Percentiles rank a stretch among this genome's conserved stretches.
Evolutionary conservation across 371 early-diverging fungal species (phyloP).

Genomic region (Dinochytrium kinnereticum): DNA sequence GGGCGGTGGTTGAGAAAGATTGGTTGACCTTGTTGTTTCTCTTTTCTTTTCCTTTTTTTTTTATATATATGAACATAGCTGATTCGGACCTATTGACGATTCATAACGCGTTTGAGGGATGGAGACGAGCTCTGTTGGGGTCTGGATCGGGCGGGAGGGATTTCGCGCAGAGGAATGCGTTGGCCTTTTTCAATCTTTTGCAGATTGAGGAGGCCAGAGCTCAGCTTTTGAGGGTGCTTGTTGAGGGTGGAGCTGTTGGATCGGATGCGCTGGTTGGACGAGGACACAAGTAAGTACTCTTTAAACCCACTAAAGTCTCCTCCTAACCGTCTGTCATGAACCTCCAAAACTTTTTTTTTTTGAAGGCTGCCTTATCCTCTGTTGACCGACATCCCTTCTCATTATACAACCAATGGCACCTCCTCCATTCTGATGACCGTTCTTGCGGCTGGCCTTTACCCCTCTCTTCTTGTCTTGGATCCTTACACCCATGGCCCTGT

Average conservation of each 20-base stretch:
- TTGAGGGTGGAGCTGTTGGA: constrained; percentile 18
- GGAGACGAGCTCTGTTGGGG: constrained; percentile 23
- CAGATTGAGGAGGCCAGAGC: constrained; percentile 39
- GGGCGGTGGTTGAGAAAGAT: no score
- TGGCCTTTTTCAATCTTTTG: constrained; percentile 28
- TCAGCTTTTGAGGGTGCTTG: constrained; percentile 36
- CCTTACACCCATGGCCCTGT: not conserved
- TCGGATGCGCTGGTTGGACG: not conserved
- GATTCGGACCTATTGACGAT: constrained; percentile 41
- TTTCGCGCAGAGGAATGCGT: constrained; percentile 19
- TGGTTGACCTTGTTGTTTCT: no score
- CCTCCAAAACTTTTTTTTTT: not conserved
- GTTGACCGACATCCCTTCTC: not conserved
- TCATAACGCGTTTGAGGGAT: constrained; percentile 29
- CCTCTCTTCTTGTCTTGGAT: constrained; percentile 1
- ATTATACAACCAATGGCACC: not conserved
- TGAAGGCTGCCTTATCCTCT: not conserved
- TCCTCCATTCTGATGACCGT: not conserved
- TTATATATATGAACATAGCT: constrained; percentile 12
- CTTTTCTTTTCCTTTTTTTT: no score
- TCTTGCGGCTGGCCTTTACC: constrained; percentile 20
- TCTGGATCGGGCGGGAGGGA: constrained; percentile 15
- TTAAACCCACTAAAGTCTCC: not conserved
- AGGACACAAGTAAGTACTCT: not conserved
- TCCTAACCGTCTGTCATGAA: no score